Evolutionary conservation across 306 rosid genomes (phyloP).

Genomic region (Casuarina cunninghamiana): DNA sequence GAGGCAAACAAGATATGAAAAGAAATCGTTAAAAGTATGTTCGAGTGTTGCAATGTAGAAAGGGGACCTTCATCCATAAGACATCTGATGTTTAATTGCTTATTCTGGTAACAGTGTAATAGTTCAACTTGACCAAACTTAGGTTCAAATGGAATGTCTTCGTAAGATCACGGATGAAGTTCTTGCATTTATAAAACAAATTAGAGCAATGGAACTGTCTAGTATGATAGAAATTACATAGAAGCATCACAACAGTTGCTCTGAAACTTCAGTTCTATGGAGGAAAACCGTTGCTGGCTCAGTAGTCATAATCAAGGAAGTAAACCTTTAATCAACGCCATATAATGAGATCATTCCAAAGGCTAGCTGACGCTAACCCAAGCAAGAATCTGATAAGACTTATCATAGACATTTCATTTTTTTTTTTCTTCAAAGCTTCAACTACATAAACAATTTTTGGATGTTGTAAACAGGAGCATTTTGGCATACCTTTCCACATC

Average conservation of each 20-base stretch:
- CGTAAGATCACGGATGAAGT: background rate
- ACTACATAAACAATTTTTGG: too few relatives aligned
- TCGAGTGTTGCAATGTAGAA: background rate
- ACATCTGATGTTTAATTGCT: too few relatives aligned
- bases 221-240: too few relatives aligned
- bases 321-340: too few relatives aligned
- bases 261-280: too few relatives aligned
- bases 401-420: too few relatives aligned
- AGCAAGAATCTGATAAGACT: too few relatives aligned
- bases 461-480: too few relatives aligned
- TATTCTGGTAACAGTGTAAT: background rate
- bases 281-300: background rate
- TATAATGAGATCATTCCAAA: too few relatives aligned
- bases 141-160: background rate
- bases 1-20: background rate
- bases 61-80: background rate
- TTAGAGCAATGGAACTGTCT: background rate
- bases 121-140: background rate
- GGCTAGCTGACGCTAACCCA: too few relatives aligned
- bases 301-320: background rate
- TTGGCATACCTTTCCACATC: background rate
- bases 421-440: too few relatives aligned
- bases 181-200: background rate
- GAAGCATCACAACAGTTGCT: too few relatives aligned
- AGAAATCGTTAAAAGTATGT: background rate